These are phyloP conservation scores for Aspergillus tamarii DNA, from an alignment of 2,329 filamentous ascomycete genomes.

Conservation along the genomic window DNA sequence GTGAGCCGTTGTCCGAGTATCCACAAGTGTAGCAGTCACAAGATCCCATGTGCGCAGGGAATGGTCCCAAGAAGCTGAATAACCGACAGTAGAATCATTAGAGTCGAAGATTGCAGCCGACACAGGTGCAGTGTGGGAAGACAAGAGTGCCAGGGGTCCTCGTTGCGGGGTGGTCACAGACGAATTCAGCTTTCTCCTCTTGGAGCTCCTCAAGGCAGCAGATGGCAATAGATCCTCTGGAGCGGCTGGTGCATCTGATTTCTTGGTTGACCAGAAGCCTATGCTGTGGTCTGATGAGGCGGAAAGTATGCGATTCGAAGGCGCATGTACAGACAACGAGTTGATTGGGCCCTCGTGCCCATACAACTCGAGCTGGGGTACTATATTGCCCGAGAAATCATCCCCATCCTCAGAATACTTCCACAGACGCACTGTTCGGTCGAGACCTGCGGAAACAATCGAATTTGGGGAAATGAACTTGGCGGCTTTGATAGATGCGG, in stretches of 20 bases:
- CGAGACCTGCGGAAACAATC: conserved; percentile 80
- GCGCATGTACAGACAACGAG: conserved; percentile 71
- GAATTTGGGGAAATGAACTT: conserved; percentile 79
- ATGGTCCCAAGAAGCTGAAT: conserved; percentile 90
- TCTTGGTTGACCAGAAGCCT: conserved; percentile 86
- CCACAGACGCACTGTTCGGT: conserved; percentile 87
- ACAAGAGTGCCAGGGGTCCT: conserved; percentile 75
- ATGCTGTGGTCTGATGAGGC: conserved; percentile 81
- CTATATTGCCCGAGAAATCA: conserved; percentile 64
- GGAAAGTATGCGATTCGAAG: conserved; percentile 78
- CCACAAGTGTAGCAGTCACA: conserved; percentile 75
- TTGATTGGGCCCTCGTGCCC: conserved; percentile 78
- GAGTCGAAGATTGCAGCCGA: conserved; percentile 84
- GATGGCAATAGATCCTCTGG: conserved; percentile 70
- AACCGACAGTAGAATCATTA: conserved; percentile 82
- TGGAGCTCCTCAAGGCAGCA: conserved; percentile 64
- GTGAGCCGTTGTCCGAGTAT: conserved; percentile 80
- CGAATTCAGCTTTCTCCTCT: conserved; percentile 73
- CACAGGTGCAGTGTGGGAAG: conserved; percentile 72
- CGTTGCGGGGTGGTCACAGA: conserved; percentile 67
- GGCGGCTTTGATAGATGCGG: conserved; percentile 76
- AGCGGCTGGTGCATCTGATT: conserved; percentile 73
- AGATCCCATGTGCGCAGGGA: conserved; percentile 89
- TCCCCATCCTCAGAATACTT: conserved; percentile 74
- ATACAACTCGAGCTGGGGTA: conserved; percentile 78